phyloP scores from a whole-genome alignment of 768 basidiomycete genomes.

The Podaxis rugospora region DNA sequence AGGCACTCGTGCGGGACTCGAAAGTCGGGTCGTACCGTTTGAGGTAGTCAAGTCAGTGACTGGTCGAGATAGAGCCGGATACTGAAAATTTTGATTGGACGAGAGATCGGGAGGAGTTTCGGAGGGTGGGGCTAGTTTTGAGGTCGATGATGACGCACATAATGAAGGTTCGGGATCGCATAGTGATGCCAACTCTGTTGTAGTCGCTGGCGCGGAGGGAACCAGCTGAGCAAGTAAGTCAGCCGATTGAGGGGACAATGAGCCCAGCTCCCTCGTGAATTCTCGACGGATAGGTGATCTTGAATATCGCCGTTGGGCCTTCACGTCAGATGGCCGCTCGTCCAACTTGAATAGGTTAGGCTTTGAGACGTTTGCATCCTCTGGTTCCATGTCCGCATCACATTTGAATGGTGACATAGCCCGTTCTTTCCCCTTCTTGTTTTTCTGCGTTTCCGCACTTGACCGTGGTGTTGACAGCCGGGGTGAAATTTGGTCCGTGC shows the following conservation, averaged over 20 bases:
- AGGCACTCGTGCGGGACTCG: slow-evolving; percentile 20
- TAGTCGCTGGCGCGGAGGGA: slow-evolving; percentile 13
- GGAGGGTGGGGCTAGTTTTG: neutral
- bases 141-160: slow-evolving; percentile 15
- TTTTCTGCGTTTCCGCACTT: slow-evolving; percentile 18
- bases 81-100: neutral
- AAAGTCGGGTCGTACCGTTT: slow-evolving; percentile 20
- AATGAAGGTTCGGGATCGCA: neutral
- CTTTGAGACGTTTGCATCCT: neutral
- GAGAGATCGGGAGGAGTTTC: neutral
- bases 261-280: slow-evolving; percentile 39
- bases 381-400: neutral
- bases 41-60: slow-evolving; percentile 18
- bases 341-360: neutral
- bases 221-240: slow-evolving; percentile 22
- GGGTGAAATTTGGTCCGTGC: neutral
- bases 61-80: slow-evolving; percentile 25
- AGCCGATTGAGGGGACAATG: slow-evolving; percentile 57
- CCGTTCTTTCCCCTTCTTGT: slow-evolving; percentile 16
- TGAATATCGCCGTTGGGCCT: slow-evolving; percentile 2
- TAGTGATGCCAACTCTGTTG: neutral
- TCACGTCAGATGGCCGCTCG: neutral
- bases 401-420: neutral
- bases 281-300: slow-evolving; percentile 3
- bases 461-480: slow-evolving; percentile 13